Evolutionary conservation across 345 rosid genomes (phyloP).

Genomic region (Lagerstroemia speciosa): DNA sequence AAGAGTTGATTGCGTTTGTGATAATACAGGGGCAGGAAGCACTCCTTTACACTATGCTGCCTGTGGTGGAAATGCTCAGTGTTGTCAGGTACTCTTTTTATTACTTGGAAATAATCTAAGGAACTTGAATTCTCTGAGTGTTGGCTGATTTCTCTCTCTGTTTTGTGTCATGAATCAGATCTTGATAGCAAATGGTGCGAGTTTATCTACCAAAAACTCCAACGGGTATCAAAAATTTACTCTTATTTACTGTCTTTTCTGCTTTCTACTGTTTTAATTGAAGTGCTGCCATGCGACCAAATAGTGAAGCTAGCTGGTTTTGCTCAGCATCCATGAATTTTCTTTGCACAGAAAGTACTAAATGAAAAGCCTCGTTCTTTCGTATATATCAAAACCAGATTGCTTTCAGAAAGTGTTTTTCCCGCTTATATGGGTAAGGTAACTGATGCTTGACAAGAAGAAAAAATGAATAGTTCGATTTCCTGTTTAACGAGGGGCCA

Average conservation of each 20-base stretch:
- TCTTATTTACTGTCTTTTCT: too few species aligned
- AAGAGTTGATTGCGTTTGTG: not conserved
- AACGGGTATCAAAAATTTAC: conserved; percentile 46
- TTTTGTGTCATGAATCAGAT: conserved; percentile 34
- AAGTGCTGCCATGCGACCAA: not conserved
- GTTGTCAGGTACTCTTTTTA: conserved; percentile 59
- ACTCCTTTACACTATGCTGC: conserved; percentile 94
- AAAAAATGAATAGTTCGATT: too few species aligned
- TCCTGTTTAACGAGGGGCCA: not conserved
- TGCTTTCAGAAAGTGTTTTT: too few species aligned
- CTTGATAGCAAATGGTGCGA: conserved; percentile 76
- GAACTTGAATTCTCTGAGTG: not conserved
- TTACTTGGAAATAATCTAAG: not conserved
- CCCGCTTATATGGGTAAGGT: too few species aligned
- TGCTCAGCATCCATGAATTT: not conserved
- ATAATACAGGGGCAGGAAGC: conserved; percentile 81
- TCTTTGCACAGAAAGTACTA: not conserved
- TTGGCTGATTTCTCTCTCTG: not conserved
- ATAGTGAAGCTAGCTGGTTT: not conserved
- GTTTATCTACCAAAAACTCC: conserved; percentile 54
- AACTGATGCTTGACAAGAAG: too few species aligned
- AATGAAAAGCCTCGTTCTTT: too few species aligned
- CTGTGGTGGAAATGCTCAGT: conserved; percentile 88
- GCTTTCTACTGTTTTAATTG: not conserved
- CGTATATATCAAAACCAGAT: too few species aligned